Evolutionary conservation across 441 rosid genomes (phyloP).

Genomic region (Gossypium laxum): DNA sequence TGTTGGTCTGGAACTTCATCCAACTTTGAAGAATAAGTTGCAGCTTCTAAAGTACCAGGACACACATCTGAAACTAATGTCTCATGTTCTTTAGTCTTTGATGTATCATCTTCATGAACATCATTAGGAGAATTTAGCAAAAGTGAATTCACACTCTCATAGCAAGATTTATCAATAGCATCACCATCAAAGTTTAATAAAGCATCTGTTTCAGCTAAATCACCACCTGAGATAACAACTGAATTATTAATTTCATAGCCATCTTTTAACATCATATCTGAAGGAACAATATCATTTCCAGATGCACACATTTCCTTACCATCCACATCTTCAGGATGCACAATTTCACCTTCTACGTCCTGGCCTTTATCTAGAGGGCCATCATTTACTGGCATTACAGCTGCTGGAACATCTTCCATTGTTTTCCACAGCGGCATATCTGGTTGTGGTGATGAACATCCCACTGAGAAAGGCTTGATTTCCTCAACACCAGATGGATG

Average conservation of each 20-base stretch:
- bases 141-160: slow-evolving; percentile 15
- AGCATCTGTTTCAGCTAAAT: slow-evolving; percentile 25
- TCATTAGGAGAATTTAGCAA: slow-evolving; percentile 18
- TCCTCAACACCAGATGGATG: slow-evolving; percentile 17
- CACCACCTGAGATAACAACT: slow-evolving; percentile 25
- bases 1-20: slow-evolving; percentile 20
- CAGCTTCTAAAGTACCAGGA: slow-evolving; percentile 15
- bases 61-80: slow-evolving; percentile 11
- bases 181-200: slow-evolving; percentile 27
- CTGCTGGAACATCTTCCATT: slow-evolving; percentile 24
- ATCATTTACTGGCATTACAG: slow-evolving; percentile 28
- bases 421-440: slow-evolving; percentile 30
- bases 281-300: slow-evolving; percentile 10
- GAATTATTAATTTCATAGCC: slow-evolving; percentile 19
- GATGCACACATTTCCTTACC: slow-evolving; percentile 15
- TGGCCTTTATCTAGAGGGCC: slow-evolving; percentile 22
- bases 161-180: slow-evolving; percentile 14
- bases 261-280: slow-evolving; percentile 17
- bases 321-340: slow-evolving; percentile 20
- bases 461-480: slow-evolving; percentile 19
- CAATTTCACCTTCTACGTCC: slow-evolving; percentile 13
- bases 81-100: slow-evolving; percentile 17
- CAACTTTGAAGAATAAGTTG: slow-evolving; percentile 14
- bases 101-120: slow-evolving; percentile 15
- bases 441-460: slow-evolving; percentile 23